These are phyloP conservation scores for Amyloporia xantha DNA, from an alignment of 768 basidiomycete genomes.

Conservation along the genomic window DNA sequence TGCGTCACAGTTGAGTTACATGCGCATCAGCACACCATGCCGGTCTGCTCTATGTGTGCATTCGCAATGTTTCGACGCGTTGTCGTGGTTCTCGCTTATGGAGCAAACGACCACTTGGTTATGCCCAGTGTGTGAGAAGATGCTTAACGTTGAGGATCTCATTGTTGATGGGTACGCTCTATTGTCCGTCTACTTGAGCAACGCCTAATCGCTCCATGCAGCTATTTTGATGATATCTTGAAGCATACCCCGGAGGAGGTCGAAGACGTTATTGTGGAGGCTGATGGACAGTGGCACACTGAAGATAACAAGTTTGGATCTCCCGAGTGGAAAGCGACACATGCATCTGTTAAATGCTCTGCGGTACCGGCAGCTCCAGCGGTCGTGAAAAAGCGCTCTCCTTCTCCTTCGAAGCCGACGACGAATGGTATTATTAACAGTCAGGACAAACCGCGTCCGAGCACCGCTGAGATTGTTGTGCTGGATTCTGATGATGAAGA, in stretches of 20 bases:
- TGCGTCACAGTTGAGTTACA: slow-evolving; percentile 66
- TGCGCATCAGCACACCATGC: slow-evolving; percentile 77
- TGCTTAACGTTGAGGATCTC: slow-evolving; percentile 71
- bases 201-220: slow-evolving; percentile 25
- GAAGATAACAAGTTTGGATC: slow-evolving; percentile 82
- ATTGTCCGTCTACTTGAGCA: not conserved
- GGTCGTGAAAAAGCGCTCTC: slow-evolving; percentile 10
- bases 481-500: slow-evolving; percentile 69
- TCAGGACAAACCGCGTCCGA: slow-evolving; percentile 40
- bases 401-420: slow-evolving; percentile 16
- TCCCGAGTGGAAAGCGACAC: slow-evolving; percentile 54
- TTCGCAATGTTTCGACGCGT: slow-evolving; percentile 92
- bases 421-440: slow-evolving; percentile 23
- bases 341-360: slow-evolving; percentile 32
- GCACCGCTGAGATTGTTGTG: slow-evolving; percentile 52
- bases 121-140: slow-evolving; percentile 88
- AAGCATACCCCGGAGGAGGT: slow-evolving; percentile 67
- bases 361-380: slow-evolving; percentile 19
- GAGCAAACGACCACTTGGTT: slow-evolving; percentile 94
- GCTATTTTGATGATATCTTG: slow-evolving; percentile 86
- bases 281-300: slow-evolving; percentile 95
- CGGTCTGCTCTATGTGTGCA: slow-evolving; percentile 87
- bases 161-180: slow-evolving; percentile 83
- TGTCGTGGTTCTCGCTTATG: slow-evolving; percentile 91
- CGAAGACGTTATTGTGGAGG: slow-evolving; percentile 91